Conservation (phyloP, 139 green algal genomes). For the Pleodorina starrii region DNA sequence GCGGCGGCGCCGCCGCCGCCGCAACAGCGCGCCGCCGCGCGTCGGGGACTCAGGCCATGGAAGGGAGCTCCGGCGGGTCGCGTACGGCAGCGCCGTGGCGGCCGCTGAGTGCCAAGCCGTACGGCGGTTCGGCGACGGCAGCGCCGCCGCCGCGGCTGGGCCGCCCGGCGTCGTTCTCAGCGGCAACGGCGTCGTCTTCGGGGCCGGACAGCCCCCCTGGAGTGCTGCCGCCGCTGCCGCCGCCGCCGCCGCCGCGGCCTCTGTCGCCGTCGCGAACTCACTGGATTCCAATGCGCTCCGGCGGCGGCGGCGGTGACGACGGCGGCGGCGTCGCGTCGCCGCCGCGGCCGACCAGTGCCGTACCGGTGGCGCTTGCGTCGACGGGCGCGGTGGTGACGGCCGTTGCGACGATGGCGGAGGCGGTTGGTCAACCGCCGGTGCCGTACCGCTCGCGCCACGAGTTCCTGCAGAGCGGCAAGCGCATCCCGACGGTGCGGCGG, state of each 20-base stretch:
- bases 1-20: not conserved
- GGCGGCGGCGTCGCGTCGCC: not conserved
- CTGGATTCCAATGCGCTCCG: not conserved
- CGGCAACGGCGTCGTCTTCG: not conserved
- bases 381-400: not conserved
- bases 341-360: not conserved
- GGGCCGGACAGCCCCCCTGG: not conserved
- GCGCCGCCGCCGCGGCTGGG: not conserved
- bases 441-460: not conserved
- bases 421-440: not conserved
- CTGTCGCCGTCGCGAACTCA: not conserved
- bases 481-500: conserved; percentile 11
- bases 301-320: not conserved
- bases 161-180: not conserved
- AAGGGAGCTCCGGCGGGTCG: not conserved
- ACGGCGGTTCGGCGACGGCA: not conserved
- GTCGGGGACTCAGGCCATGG: not conserved
- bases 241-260: not conserved
- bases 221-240: not conserved
- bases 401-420: not conserved
- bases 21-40: not conserved
- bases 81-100: not conserved
- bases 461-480: conserved; percentile 29
- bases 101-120: conserved; percentile 1
- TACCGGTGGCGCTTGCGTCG: not conserved